Evolutionary conservation across 768 basidiomycete genomes (phyloP), one percentile per base, ranked within the genome.

Genomic region (Porphyrellus cyaneotinctus): DNA sequence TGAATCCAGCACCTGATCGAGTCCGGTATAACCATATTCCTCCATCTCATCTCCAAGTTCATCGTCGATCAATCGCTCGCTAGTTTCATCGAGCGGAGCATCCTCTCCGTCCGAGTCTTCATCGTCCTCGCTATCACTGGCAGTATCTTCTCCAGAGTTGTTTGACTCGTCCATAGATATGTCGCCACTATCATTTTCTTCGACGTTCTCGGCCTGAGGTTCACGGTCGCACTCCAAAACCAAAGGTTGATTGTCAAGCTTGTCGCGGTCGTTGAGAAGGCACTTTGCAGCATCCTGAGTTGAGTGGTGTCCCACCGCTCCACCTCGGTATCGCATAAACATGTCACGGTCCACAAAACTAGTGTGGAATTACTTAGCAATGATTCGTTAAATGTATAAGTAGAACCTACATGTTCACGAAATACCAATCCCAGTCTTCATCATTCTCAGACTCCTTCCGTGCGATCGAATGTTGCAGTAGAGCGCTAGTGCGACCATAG

Each of bases 341-440:
- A 41, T 41, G 39, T 39, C 38, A 6, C 39, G 6, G 15, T 24
- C 23, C 4, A 41, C 23, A 11, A 41, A 41, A 24, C 39, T 41
- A 10, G 1, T 15, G 15, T 23, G 6, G 6, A 18, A 23, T 41
- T 41, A 20, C 2, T 24, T 18, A 10, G 13, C 2, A n/a, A n/a
- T n/a, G n/a, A n/a, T n/a, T n/a, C n/a, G n/a, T n/a, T n/a, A n/a
- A n/a, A n/a, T n/a, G n/a, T n/a, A n/a, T n/a, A n/a, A n/a, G n/a
- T n/a, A n/a, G n/a, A n/a, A 26, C 43, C 46, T 17, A 48, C 36
- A 46, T 12, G 2, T 52, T 45, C 17, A 52, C 22, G 18, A 39
- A 52, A 2, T n/a, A 52, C 43, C 43, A 52, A 2, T 52, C 37
- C 51, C 43, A 52, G n/a, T 52, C 51, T 2, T 45, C 18, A 3